Percentiles rank a stretch among this genome's conserved stretches.
These are phyloP conservation scores for Saussurea involucrata DNA, from an alignment of 129 eudicot species.

Conservation along the genomic window DNA sequence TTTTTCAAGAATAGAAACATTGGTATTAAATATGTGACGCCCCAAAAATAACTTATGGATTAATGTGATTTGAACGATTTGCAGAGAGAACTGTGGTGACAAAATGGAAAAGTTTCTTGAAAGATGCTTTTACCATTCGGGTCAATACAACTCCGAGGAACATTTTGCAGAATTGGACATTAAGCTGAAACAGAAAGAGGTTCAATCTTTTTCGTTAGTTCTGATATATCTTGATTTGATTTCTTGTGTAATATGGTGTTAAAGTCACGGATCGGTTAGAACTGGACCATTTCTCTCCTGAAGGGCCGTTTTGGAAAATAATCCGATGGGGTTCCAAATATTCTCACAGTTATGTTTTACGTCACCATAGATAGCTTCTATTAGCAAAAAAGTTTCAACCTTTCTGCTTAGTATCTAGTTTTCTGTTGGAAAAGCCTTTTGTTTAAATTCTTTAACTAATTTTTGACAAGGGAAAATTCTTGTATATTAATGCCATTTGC, in stretches of 20 bases:
- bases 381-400: no score
- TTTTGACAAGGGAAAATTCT: background rate
- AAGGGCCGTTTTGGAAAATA: background rate
- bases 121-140: slow-evolving; percentile 87
- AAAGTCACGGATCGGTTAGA: background rate
- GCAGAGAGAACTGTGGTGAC: slow-evolving; percentile 84
- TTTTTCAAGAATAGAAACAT: background rate
- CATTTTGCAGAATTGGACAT: slow-evolving; percentile 57
- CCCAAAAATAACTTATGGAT: background rate
- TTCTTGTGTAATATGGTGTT: background rate
- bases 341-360: background rate
- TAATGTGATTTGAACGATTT: background rate
- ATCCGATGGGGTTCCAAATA: background rate
- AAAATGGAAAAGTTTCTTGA: slow-evolving; percentile 73
- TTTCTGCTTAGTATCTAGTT: background rate
- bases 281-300: background rate
- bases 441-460: background rate
- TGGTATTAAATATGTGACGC: background rate
- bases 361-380: background rate
- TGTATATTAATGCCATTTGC: background rate
- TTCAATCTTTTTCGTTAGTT: slow-evolving; percentile 13
- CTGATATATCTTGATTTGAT: background rate
- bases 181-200: slow-evolving; percentile 77
- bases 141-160: slow-evolving; percentile 76
- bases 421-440: background rate